Conservation (phyloP, 129 eudicot genomes). For the Lactuca saligna region DNA sequence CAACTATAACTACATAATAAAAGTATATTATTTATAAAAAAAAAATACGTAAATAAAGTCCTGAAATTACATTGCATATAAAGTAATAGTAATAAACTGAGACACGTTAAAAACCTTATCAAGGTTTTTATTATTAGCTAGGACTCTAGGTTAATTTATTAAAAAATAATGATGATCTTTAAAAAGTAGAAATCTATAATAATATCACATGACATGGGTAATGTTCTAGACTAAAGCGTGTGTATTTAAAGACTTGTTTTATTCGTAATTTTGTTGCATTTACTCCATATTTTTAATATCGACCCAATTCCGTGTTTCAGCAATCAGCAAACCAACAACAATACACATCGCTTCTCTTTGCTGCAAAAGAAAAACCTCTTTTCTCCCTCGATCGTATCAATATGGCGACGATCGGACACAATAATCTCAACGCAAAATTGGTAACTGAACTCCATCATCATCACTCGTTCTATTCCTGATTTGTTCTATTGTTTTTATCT, state of each 20-base stretch:
- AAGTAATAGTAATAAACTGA: not conserved
- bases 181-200: too few species aligned
- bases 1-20: too few species aligned
- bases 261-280: conserved; percentile 14
- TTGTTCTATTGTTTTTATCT: not conserved
- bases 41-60: not conserved
- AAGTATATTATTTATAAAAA: too few species aligned
- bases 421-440: conserved; percentile 88
- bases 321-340: not conserved
- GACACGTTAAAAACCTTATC: not conserved
- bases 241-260: too few species aligned
- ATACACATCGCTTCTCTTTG: not conserved
- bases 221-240: too few species aligned
- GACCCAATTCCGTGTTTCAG: conserved; percentile 17
- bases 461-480: not conserved
- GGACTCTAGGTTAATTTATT: not conserved
- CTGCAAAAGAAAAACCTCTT: conserved; percentile 19
- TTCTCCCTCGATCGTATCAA: conserved; percentile 32
- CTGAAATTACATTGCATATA: not conserved
- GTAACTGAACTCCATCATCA: conserved; percentile 39
- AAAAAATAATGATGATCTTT: not conserved
- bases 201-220: too few species aligned
- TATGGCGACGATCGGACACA: conserved; percentile 77
- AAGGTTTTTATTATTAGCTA: not conserved
- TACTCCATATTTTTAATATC: conserved; percentile 28